Percentiles rank a stretch among this genome's conserved stretches.
Evolutionary conservation across 257 asterid genomes (phyloP).

Genomic region (Gardenia jasminoides): DNA sequence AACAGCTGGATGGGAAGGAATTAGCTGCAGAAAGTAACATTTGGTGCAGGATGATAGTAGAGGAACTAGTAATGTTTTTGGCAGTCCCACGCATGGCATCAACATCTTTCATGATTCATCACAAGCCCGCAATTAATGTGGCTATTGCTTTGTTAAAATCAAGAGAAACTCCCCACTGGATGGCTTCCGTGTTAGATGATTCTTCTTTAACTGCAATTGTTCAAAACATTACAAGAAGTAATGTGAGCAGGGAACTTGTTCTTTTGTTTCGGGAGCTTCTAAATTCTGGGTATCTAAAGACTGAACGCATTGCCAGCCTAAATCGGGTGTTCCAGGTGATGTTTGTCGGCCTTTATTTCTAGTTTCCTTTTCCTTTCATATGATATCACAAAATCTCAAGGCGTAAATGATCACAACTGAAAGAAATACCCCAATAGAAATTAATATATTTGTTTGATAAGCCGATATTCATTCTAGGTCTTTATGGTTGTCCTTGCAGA

Average conservation of each 20-base stretch:
- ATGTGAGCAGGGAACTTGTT: constrained; percentile 59
- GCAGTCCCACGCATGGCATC: constrained; percentile 59
- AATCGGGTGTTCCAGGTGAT: constrained; percentile 75
- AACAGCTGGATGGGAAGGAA: constrained; percentile 40
- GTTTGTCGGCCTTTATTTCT: background rate
- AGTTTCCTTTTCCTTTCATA: background rate
- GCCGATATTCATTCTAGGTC: background rate
- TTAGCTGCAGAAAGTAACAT: constrained; percentile 25
- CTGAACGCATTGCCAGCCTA: constrained; percentile 55
- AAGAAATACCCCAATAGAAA: background rate
- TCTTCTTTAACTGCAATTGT: constrained; percentile 50
- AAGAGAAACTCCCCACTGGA: constrained; percentile 54
- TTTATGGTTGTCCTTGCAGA: background rate
- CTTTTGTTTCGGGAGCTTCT: constrained; percentile 65
- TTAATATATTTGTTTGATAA: background rate
- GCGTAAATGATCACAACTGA: background rate
- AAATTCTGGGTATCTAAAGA: constrained; percentile 52
- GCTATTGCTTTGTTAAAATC: constrained; percentile 64
- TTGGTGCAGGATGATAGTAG: constrained; percentile 84
- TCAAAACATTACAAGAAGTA: constrained; percentile 50
- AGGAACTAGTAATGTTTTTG: constrained; percentile 75
- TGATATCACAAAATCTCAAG: background rate
- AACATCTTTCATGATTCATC: constrained; percentile 44
- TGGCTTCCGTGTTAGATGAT: constrained; percentile 55
- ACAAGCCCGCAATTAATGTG: constrained; percentile 62